A percentile compares a stretch with the other conserved stretches of the same genome.
Conservation (phyloP, 2,329 filamentous ascomycete genomes). For the Mycocentrospora acerina region DNA sequence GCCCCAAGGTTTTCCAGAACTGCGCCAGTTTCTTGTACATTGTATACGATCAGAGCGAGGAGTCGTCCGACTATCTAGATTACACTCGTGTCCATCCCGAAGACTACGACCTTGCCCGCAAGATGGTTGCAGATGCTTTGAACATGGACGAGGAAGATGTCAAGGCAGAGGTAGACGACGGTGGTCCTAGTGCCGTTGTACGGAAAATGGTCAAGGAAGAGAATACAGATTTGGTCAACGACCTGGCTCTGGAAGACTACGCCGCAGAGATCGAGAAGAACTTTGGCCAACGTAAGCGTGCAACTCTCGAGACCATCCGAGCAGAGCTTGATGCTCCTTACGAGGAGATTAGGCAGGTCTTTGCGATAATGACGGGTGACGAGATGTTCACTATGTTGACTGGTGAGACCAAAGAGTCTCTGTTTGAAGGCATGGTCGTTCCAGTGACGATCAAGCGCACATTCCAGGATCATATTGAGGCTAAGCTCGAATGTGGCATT, state of each 20-base stretch:
- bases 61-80: conserved; percentile 86
- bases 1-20: conserved; percentile 91
- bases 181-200: conserved; percentile 85
- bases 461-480: conserved; percentile 90
- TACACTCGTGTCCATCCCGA: conserved; percentile 97
- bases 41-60: conserved; percentile 79
- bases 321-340: conserved; percentile 91
- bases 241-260: conserved; percentile 94
- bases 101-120: conserved; percentile 95
- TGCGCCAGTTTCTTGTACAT: conserved; percentile 95
- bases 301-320: conserved; percentile 93
- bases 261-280: conserved; percentile 92
- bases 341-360: conserved; percentile 86
- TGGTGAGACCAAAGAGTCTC: conserved; percentile 81
- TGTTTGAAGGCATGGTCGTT: conserved; percentile 89
- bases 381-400: conserved; percentile 97
- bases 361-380: conserved; percentile 67
- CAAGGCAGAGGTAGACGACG: conserved; percentile 88
- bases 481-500: conserved; percentile 89
- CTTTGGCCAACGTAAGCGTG: conserved; percentile 91
- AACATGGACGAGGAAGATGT: conserved; percentile 98
- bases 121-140: conserved; percentile 96
- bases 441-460: conserved; percentile 85
- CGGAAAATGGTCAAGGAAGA: conserved; percentile 94
- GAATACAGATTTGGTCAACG: conserved; percentile 91